Evolutionary conservation across 192 early-diverging fungal species (phyloP).

Genomic region (Coemansia sp.): DNA sequence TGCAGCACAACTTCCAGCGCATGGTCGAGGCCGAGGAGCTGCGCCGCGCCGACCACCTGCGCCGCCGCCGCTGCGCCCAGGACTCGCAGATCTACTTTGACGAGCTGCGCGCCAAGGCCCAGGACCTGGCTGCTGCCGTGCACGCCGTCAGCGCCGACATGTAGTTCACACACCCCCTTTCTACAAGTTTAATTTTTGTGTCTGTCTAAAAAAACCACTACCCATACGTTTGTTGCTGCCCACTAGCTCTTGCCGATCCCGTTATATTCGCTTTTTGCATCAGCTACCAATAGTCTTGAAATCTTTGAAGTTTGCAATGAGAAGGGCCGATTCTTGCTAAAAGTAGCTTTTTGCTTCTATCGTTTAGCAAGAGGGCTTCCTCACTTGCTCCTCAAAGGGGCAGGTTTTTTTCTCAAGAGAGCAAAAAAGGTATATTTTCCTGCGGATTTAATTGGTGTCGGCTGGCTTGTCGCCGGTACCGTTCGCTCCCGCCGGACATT

Average conservation of each 20-base stretch:
- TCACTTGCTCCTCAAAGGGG: too few relatives aligned
- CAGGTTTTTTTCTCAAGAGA: constrained; percentile 3
- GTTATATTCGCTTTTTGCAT: too few relatives aligned
- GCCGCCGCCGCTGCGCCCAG: constrained; percentile 56
- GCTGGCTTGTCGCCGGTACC: neutral
- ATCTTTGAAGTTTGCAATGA: too few relatives aligned
- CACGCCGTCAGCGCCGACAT: constrained; percentile 21
- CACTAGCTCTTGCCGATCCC: too few relatives aligned
- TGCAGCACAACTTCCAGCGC: constrained; percentile 65
- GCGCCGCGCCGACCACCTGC: constrained; percentile 57
- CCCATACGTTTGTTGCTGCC: too few relatives aligned
- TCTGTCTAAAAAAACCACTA: too few relatives aligned
- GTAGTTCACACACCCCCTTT: neutral
- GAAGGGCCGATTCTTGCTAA: too few relatives aligned
- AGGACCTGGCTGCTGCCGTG: constrained; percentile 53
- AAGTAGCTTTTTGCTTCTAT: too few relatives aligned
- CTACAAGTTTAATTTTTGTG: too few relatives aligned
- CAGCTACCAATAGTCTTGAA: too few relatives aligned
- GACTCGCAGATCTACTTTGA: constrained; percentile 67
- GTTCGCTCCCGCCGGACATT: constrained; percentile 41
- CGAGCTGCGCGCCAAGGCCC: constrained; percentile 57
- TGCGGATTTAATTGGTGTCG: constrained; percentile 19
- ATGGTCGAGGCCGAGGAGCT: constrained; percentile 70
- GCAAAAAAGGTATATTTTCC: constrained; percentile 7
- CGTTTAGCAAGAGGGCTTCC: too few relatives aligned